Conservation (phyloP, 2,329 filamentous ascomycete species). For the Arthroderma sp. region DNA sequence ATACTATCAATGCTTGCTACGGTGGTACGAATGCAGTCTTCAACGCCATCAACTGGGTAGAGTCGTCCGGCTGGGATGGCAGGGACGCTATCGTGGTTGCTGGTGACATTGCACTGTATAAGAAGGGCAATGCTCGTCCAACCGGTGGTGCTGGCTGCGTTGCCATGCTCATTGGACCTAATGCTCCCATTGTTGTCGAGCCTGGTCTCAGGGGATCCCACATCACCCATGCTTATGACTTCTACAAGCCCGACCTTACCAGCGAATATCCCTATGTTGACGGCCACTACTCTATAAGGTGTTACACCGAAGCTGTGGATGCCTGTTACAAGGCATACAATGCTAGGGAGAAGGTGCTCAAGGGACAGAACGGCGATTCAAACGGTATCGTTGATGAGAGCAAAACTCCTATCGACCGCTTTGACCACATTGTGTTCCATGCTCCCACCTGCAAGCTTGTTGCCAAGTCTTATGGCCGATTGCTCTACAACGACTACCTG, state of each 20-base stretch:
- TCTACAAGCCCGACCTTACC: constrained; percentile 73
- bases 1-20: constrained; percentile 71
- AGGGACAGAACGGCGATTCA: constrained; percentile 34
- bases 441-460: constrained; percentile 79
- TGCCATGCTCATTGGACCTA: constrained; percentile 60
- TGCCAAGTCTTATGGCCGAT: constrained; percentile 69
- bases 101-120: constrained; percentile 68
- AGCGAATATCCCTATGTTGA: constrained; percentile 74
- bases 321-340: constrained; percentile 69
- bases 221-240: constrained; percentile 74
- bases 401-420: constrained; percentile 62
- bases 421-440: constrained; percentile 75
- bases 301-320: constrained; percentile 65
- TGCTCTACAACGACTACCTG: constrained; percentile 79
- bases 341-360: constrained; percentile 55
- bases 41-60: constrained; percentile 68
- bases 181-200: constrained; percentile 61
- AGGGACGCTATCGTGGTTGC: constrained; percentile 64
- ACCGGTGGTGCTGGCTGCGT: constrained; percentile 65
- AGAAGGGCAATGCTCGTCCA: constrained; percentile 64
- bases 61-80: constrained; percentile 77
- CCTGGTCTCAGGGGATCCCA: constrained; percentile 63
- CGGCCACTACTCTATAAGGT: constrained; percentile 64
- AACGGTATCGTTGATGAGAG: constrained; percentile 23
- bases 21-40: constrained; percentile 69